A percentile compares a stretch with the other conserved stretches of the same genome.
Evolutionary conservation across 148 eudicot species (phyloP).

Genomic region (Cornus suecica): DNA sequence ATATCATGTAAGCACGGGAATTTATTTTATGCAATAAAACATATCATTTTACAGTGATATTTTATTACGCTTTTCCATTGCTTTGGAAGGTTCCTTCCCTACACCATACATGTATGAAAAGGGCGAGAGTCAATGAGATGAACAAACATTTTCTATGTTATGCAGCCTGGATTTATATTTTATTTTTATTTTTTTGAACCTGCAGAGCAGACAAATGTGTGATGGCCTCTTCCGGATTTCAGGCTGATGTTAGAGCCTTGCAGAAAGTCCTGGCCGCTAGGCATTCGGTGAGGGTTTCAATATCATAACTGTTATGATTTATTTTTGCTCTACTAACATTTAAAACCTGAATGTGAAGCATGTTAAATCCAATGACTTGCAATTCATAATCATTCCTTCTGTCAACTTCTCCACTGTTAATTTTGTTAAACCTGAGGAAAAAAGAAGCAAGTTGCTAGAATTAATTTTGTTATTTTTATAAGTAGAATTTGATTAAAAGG

Average conservation of each 20-base stretch:
- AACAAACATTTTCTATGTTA: background rate
- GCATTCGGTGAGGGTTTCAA: constrained; percentile 49
- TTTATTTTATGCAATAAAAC: too few species aligned
- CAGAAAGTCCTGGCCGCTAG: constrained; percentile 69
- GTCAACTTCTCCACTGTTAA: background rate
- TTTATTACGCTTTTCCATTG: background rate
- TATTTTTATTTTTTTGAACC: constrained; percentile 5
- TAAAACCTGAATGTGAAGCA: background rate
- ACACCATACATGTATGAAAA: background rate
- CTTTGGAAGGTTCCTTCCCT: background rate
- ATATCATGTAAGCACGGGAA: too few species aligned
- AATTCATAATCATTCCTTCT: background rate
- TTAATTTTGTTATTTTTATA: too few species aligned
- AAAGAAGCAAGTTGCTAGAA: too few species aligned
- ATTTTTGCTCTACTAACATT: background rate
- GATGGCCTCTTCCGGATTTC: constrained; percentile 83
- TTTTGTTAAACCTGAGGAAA: background rate
- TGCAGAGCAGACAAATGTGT: constrained; percentile 71
- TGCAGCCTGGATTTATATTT: background rate
- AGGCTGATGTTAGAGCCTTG: constrained; percentile 84
- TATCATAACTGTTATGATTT: background rate
- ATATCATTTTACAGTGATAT: too few species aligned
- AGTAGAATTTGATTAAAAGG: too few species aligned
- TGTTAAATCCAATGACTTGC: background rate
- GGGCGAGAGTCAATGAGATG: background rate